Percentiles rank a stretch among this genome's conserved stretches.
Conservation (phyloP, 225 moss, liverwort and hornwort genomes). For the Rhytidiadelphus loreus region DNA sequence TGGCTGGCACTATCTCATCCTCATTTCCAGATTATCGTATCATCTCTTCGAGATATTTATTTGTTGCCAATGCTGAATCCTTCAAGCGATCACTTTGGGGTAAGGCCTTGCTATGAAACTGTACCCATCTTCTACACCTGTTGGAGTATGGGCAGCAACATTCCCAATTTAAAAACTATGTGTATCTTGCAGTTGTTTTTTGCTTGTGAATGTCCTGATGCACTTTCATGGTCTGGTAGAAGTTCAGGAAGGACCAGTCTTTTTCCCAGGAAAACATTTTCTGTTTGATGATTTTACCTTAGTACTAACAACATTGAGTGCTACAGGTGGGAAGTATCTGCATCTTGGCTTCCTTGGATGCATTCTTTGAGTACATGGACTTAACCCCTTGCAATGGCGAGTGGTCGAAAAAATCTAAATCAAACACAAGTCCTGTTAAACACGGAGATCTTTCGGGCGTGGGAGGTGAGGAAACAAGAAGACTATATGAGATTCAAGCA, state of each 20-base stretch:
- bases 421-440: conserved; percentile 9
- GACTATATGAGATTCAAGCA: conserved; percentile 13
- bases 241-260: neutral
- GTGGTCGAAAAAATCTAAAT: conserved; percentile 14
- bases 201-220: neutral
- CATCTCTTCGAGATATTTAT: conserved; percentile 39
- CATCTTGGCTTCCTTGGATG: conserved; percentile 64
- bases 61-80: conserved; percentile 55
- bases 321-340: conserved; percentile 59
- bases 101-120: conserved; percentile 2
- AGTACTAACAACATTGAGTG: neutral
- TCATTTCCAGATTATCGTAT: conserved; percentile 35
- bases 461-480: conserved; percentile 18
- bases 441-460: neutral
- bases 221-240: neutral
- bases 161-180: neutral
- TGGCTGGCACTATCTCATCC: conserved; percentile 46
- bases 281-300: neutral
- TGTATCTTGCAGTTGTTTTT: neutral
- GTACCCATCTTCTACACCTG: neutral
- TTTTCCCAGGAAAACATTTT: neutral
- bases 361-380: conserved; percentile 65
- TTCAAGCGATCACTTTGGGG: conserved; percentile 48
- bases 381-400: conserved; percentile 21
- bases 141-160: neutral